Evolutionary conservation across 192 early-diverging fungal genomes (phyloP), one percentile per base, ranked within the genome.

Genomic region (Diversispora epigaea): DNA sequence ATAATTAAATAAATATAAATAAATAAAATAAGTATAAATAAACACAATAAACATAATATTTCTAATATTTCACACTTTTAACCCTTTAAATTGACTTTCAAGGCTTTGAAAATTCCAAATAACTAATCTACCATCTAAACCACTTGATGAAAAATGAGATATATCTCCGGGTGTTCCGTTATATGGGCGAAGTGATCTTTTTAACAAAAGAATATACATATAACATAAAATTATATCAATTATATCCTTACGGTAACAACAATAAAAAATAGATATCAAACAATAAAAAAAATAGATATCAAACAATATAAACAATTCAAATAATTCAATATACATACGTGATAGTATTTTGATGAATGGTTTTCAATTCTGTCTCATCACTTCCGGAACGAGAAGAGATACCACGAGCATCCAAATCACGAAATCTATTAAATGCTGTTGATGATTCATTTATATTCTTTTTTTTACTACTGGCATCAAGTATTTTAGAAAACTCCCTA

Each of bases 271-370:
- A n/a, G n/a, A n/a, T n/a, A n/a, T n/a, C n/a, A n/a, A n/a, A n/a
- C n/a, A n/a, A n/a, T n/a, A n/a, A n/a, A n/a, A n/a, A n/a, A n/a
- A n/a, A n/a, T n/a, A n/a, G n/a, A n/a, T n/a, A 39, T 6, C 4
- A 65, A 65, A 65, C 40, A 65, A 65, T 45, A 32, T 39, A 41
- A 21, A 17, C 12, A 7, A 0, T 43, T n/a, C 10, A 41, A 66
- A 61, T 39, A 56, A 17, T 39, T 32, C 75, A 77, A 44, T 32
- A 50, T 55, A 46, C 25, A 80, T 85, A 92, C 81, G 91, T 95
- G 79, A 98, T 98, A 19, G 97, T 96, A 82, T 99, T 99, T 84
- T 99, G 97, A 83, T 99, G 97, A 9, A 87, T 85, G n/a, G 91
- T 89, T 70, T 87, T 88, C 17, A 94, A 74, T 73, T 88, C 91